Base-by-base conservation (phyloP, 768 basidiomycete species). In the Naganishia kalamii region DNA sequence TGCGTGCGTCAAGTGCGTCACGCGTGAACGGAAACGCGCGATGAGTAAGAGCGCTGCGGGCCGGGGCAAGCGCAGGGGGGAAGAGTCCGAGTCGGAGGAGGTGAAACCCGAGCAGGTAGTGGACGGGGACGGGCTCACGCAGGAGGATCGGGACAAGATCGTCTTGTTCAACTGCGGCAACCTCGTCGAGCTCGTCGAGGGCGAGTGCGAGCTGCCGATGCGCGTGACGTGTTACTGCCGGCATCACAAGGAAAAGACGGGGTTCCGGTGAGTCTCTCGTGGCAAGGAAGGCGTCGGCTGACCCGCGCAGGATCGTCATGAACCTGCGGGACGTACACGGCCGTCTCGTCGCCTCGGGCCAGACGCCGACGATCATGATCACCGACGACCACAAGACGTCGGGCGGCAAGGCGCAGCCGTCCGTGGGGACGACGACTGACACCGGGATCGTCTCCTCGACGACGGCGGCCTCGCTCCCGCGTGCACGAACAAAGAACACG, bases 171-270 rank as follows among this genome's bases (percentile, higher is more conserved):
- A 98, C 73, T 94, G 92, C 69, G 83, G 89, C 0, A 89, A 93
- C 69, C 82, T 89, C 46, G 84, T 97, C 50, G 90, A 92, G 74
- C 92, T 98, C 75, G 87, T 86, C 6, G 82, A 86, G 13, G 96
- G 96, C 23, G 88, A 90, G 21, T 87, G 87, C 27, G 83, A 89
- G 21, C 72, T 99, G n/a, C 94, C 94, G 8, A 85, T 96, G 40
- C 85, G 96, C 49, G 90, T 99, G 67, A 94, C 94, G 7, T 99
- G 96, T 79, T 99, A 99, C 77, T 98, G 96, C 71, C 87, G 94
- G 59, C 96, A 98, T 81, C 94, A 99, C 80, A 88, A 91, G 66
- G 96, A 99, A 80, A 97, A 96, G 79, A 81, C 88, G 40, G 96
- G 96, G 2, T 98, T 97, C 88, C 75, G 70, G 77, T 76, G 50